Percentiles rank a stretch among this genome's conserved stretches.
Conservation (phyloP, 2,329 filamentous ascomycete species). For the Paracorniculantispora psalliotae region DNA sequence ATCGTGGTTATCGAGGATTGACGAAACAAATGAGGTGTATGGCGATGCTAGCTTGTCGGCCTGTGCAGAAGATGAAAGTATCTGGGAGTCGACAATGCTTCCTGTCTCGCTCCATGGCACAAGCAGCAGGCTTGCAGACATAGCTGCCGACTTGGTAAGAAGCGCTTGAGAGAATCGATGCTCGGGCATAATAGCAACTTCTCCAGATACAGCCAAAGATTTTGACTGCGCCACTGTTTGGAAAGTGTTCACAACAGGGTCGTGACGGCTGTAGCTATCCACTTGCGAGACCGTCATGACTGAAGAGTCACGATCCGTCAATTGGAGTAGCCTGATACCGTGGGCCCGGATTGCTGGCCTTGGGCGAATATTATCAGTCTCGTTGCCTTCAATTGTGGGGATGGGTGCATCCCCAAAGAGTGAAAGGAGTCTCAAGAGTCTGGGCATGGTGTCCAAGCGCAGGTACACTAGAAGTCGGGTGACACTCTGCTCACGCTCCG, state of each 20-base stretch:
- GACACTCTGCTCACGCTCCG: slow-evolving; percentile 7
- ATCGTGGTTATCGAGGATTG: slow-evolving; percentile 56
- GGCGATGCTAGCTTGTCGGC: slow-evolving; percentile 36
- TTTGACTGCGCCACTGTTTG: slow-evolving; percentile 78
- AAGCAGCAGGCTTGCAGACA: slow-evolving; percentile 68
- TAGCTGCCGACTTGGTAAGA: slow-evolving; percentile 62
- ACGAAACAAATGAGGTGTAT: slow-evolving; percentile 71
- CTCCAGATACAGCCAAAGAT: slow-evolving; percentile 75
- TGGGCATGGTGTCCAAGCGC: slow-evolving; percentile 77
- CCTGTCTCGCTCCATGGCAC: slow-evolving; percentile 89
- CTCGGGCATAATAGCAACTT: slow-evolving; percentile 74
- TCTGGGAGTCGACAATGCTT: slow-evolving; percentile 61
- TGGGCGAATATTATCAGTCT: slow-evolving; percentile 17
- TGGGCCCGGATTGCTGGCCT: slow-evolving; percentile 63
- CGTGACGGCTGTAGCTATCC: slow-evolving; percentile 65
- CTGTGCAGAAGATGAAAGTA: slow-evolving; percentile 24
- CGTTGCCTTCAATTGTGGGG: slow-evolving; percentile 15
- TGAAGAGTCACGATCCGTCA: slow-evolving; percentile 88
- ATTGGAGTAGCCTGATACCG: slow-evolving; percentile 77
- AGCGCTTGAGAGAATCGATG: slow-evolving; percentile 75
- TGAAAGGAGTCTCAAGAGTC: slow-evolving; percentile 75
- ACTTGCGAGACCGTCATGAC: slow-evolving; percentile 90
- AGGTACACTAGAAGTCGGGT: slow-evolving; percentile 68
- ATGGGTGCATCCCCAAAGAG: slow-evolving; percentile 56
- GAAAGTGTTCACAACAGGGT: slow-evolving; percentile 89